These are phyloP conservation scores for Neobulgaria alba DNA, from an alignment of 2,329 filamentous ascomycete genomes.

Conservation along the genomic window DNA sequence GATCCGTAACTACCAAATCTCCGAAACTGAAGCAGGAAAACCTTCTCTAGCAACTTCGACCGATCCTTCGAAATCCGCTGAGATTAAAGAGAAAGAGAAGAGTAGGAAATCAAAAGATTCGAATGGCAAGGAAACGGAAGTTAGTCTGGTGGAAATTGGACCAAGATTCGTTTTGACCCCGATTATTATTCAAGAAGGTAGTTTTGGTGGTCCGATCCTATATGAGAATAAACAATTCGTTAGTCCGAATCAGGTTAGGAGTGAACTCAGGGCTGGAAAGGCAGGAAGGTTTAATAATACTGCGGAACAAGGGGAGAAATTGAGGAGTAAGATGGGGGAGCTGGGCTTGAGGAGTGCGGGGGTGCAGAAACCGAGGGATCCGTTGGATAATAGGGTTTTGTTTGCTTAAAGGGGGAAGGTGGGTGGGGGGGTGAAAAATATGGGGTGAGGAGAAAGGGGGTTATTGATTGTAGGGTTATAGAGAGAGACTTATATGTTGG, in stretches of 20 bases:
- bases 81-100: conserved; percentile 35
- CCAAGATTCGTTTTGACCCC: conserved; percentile 89
- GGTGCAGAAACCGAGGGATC: conserved; percentile 54
- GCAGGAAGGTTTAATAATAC: conserved; percentile 70
- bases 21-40: conserved; percentile 63
- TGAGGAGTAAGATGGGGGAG: conserved; percentile 64
- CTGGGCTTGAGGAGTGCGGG: conserved; percentile 65
- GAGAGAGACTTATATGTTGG: no score
- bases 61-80: conserved; percentile 31
- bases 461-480: no score
- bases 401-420: conserved; percentile 50
- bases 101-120: conserved; percentile 26
- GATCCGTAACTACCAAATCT: conserved; percentile 91
- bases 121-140: conserved; percentile 56
- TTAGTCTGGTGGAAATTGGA: conserved; percentile 85
- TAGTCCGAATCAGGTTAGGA: conserved; percentile 85
- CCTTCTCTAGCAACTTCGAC: conserved; percentile 23
- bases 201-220: conserved; percentile 91
- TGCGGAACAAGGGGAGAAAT: conserved; percentile 64
- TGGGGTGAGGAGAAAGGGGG: no score
- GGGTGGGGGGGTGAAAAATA: no score
- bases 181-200: conserved; percentile 90
- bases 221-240: conserved; percentile 98
- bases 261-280: conserved; percentile 69
- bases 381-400: conserved; percentile 66